Conservation (phyloP, 2,329 filamentous ascomycete species). For the Bipolaris zeicola region DNA sequence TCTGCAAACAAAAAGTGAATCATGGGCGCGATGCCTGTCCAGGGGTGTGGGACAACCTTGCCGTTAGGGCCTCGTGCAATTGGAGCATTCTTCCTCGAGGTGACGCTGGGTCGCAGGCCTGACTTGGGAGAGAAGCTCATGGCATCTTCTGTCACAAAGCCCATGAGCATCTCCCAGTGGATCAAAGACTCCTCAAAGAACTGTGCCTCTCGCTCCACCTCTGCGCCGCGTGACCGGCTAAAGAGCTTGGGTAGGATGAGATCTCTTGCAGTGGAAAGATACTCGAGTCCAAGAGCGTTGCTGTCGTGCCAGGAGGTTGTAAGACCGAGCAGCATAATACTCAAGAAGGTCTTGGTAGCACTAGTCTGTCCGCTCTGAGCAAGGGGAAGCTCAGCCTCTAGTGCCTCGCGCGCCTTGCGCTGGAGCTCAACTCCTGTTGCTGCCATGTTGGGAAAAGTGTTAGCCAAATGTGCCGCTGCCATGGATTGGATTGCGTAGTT, state of each 20-base stretch:
- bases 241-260: conserved; percentile 54
- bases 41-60: conserved; percentile 53
- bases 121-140: conserved; percentile 42
- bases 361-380: conserved; percentile 48
- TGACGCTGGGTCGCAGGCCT: conserved; percentile 29
- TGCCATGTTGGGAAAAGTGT: conserved; percentile 61
- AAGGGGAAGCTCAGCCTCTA: conserved; percentile 56
- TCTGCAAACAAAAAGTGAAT: conserved; percentile 54
- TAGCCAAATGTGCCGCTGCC: conserved; percentile 65
- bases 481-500: conserved; percentile 68
- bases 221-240: conserved; percentile 37
- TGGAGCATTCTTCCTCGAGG: conserved; percentile 26
- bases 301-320: conserved; percentile 66
- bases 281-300: conserved; percentile 60
- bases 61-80: conserved; percentile 38
- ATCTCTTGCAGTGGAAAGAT: conserved; percentile 56
- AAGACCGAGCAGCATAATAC: conserved; percentile 63
- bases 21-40: conserved; percentile 56
- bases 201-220: conserved; percentile 47
- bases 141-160: conserved; percentile 57
- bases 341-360: conserved; percentile 60
- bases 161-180: conserved; percentile 65
- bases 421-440: conserved; percentile 58
- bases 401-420: conserved; percentile 58
- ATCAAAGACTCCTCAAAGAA: conserved; percentile 63